phyloP scores from a whole-genome alignment of 164 flowering plant genomes.

The Taxillus chinensis region DNA sequence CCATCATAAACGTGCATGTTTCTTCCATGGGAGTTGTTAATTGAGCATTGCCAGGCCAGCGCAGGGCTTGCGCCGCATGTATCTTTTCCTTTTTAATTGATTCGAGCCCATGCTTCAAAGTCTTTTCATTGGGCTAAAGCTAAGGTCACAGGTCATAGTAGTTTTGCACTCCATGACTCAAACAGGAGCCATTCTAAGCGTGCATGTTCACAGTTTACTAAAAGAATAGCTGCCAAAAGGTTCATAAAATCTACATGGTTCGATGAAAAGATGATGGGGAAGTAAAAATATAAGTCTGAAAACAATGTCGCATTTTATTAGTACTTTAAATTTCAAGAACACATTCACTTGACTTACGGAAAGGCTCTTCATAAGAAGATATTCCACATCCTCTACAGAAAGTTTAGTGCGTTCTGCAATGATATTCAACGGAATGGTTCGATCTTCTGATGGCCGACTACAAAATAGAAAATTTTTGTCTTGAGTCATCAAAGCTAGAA shows the following conservation, averaged over 20 bases:
- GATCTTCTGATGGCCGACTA: conserved; percentile 91
- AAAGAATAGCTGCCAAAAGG: no score
- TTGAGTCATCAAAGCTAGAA: not conserved
- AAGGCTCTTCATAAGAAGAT: conserved; percentile 94
- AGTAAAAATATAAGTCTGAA: not conserved
- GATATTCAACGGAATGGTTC: conserved; percentile 69
- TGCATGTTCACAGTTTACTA: no score
- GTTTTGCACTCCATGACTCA: no score
- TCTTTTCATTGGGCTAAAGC: no score
- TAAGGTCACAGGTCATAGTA: no score
- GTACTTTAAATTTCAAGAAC: not conserved
- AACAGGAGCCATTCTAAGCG: no score
- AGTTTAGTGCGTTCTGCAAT: conserved; percentile 88
- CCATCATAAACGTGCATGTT: no score
- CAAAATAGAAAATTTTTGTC: conserved; percentile 4
- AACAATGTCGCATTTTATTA: not conserved
- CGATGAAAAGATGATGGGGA: not conserved
- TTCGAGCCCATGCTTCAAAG: no score
- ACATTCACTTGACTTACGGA: conserved; percentile 52
- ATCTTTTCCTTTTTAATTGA: no score
- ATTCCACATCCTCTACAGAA: conserved; percentile 79
- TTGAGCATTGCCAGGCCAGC: no score
- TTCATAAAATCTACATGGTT: not conserved
- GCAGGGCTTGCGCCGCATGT: no score
- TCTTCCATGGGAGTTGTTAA: no score